Conservation (phyloP, 2,329 filamentous ascomycete genomes). For the Teratosphaeria zuluensis region DNA sequence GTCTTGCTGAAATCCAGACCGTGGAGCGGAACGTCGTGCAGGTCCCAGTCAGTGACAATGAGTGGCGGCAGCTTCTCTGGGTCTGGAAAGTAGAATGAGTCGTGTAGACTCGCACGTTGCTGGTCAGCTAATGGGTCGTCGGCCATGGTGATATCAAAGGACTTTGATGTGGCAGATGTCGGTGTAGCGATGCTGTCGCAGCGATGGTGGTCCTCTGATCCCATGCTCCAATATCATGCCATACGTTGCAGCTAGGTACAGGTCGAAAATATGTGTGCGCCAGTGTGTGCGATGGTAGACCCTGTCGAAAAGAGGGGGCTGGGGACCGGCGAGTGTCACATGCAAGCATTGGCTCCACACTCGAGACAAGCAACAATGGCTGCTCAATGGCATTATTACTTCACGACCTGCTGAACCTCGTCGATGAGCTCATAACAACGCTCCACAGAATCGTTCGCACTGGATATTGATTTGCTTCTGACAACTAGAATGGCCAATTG, state of each 20-base stretch:
- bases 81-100: neutral
- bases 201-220: neutral
- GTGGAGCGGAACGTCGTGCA: neutral
- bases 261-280: neutral
- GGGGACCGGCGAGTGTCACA: neutral
- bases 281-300: neutral
- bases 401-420: neutral
- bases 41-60: slow-evolving; percentile 4
- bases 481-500: neutral
- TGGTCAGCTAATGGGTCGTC: neutral
- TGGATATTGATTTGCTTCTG: neutral
- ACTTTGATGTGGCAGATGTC: neutral
- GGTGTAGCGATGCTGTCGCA: too few species aligned
- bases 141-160: neutral
- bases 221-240: neutral
- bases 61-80: neutral
- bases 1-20: neutral
- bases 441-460: neutral
- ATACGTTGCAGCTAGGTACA: neutral
- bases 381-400: neutral
- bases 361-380: neutral
- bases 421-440: neutral
- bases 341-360: neutral
- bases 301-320: neutral
- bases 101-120: neutral